phyloP scores from a whole-genome alignment of 345 rosid species.

The Microcos paniculata region DNA sequence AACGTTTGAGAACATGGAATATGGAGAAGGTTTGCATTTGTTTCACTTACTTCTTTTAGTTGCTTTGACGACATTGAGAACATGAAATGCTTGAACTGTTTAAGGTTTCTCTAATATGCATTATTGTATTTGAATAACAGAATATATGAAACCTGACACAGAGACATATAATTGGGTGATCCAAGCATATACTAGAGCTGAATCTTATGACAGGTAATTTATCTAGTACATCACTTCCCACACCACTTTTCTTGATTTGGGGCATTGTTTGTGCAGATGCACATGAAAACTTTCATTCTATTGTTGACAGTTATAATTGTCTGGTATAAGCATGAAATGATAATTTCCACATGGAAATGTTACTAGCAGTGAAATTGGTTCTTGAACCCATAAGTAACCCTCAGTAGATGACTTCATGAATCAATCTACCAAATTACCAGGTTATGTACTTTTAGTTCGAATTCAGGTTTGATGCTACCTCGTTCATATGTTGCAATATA shows the following conservation, averaged over 20 bases:
- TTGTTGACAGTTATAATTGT: background rate
- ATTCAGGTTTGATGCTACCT: background rate
- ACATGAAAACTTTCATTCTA: background rate
- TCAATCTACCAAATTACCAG: background rate
- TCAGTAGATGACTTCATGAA: background rate
- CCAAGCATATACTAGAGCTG: constrained; percentile 96
- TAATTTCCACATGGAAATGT: background rate
- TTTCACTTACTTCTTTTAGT: constrained; percentile 1
- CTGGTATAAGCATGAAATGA: background rate
- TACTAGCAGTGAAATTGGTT: constrained; percentile 2
- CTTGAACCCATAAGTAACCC: background rate
- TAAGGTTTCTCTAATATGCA: background rate
- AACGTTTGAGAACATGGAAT: constrained; percentile 98
- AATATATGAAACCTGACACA: constrained; percentile 87
- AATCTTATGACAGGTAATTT: constrained; percentile 86
- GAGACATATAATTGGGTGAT: constrained; percentile 97
- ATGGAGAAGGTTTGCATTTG: constrained; percentile 77
- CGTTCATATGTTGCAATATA: background rate
- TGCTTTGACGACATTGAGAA: background rate
- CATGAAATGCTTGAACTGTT: constrained; percentile 1
- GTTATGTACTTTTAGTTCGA: background rate
- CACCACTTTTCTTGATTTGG: background rate
- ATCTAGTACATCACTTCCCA: background rate
- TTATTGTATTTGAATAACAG: constrained; percentile 42
- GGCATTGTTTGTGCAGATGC: background rate